Percentiles rank a stretch among this genome's conserved stretches.
phyloP scores from a whole-genome alignment of 495 filamentous ascomycete species.

The Aspergillus cristatus region DNA sequence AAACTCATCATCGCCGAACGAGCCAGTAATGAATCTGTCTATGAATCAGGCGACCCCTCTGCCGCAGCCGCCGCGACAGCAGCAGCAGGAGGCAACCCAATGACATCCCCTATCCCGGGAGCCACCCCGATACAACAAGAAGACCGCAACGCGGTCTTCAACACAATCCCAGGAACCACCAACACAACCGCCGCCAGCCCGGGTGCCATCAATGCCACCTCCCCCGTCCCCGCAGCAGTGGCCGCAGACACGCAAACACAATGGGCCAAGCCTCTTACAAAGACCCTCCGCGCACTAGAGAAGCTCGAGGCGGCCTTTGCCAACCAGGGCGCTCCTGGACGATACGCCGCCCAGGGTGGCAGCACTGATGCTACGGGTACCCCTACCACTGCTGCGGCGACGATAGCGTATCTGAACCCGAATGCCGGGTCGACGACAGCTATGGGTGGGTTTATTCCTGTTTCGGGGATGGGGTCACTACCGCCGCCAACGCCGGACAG shows the following conservation, averaged over 20 bases:
- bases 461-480: slow-evolving; percentile 26
- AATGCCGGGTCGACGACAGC: not conserved
- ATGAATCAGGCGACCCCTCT: slow-evolving; percentile 13
- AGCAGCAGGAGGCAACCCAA: not conserved
- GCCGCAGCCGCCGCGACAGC: slow-evolving; percentile 4
- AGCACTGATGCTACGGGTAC: slow-evolving; percentile 4
- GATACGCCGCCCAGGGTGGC: slow-evolving; percentile 3
- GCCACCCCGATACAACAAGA: not conserved
- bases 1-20: slow-evolving; percentile 37
- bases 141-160: slow-evolving; percentile 13
- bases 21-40: slow-evolving; percentile 26
- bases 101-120: slow-evolving; percentile 13
- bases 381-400: slow-evolving; percentile 2
- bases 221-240: slow-evolving; percentile 17
- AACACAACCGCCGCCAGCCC: slow-evolving; percentile 17
- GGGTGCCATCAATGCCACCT: slow-evolving; percentile 15
- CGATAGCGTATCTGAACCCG: slow-evolving; percentile 12
- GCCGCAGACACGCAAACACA: slow-evolving; percentile 32
- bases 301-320: slow-evolving; percentile 36
- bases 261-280: slow-evolving; percentile 39
- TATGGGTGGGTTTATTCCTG: no score
- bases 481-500: slow-evolving; percentile 41
- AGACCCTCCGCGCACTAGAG: slow-evolving; percentile 37
- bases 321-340: slow-evolving; percentile 14
- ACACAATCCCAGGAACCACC: slow-evolving; percentile 23